Conservation (phyloP, 1,139 yeast species). For the Pneumocystis oryctolagi region DNA sequence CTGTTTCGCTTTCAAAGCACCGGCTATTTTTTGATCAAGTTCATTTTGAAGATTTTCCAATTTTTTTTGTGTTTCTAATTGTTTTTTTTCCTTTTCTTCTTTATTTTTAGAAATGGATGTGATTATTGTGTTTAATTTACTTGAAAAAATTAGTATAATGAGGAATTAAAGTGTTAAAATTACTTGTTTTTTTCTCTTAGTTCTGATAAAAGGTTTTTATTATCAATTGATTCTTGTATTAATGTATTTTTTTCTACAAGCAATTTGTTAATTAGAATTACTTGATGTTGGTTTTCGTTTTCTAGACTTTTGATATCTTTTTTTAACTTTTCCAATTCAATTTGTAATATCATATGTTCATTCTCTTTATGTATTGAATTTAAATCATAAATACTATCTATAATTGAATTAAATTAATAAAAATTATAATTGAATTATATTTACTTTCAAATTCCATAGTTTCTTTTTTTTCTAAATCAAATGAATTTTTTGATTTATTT, state of each 20-base stretch:
- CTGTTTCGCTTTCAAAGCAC: not conserved
- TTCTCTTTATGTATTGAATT: not conserved
- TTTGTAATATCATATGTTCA: not conserved
- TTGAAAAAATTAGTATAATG: not conserved
- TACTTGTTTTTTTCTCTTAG: not conserved
- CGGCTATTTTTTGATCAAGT: not conserved
- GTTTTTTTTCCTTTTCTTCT: not conserved
- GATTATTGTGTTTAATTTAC: not conserved
- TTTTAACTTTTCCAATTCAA: not conserved
- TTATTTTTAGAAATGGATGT: not conserved
- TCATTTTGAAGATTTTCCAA: not conserved
- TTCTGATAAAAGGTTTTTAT: not conserved
- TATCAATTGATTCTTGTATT: not conserved
- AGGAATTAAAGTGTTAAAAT: not conserved
- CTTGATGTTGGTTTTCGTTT: not conserved
- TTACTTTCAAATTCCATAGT: not conserved
- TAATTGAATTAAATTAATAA: not conserved
- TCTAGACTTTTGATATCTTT: not conserved
- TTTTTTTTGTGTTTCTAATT: not conserved
- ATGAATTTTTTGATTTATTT: not conserved
- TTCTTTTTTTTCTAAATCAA: not conserved
- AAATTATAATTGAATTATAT: not conserved
- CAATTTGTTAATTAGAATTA: not conserved
- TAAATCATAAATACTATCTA: not conserved
- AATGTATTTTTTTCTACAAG: not conserved